Percentiles rank a stretch among this genome's conserved stretches.
phyloP scores from a whole-genome alignment of 148 eudicot genomes.

The Vaccinium corymbosum region DNA sequence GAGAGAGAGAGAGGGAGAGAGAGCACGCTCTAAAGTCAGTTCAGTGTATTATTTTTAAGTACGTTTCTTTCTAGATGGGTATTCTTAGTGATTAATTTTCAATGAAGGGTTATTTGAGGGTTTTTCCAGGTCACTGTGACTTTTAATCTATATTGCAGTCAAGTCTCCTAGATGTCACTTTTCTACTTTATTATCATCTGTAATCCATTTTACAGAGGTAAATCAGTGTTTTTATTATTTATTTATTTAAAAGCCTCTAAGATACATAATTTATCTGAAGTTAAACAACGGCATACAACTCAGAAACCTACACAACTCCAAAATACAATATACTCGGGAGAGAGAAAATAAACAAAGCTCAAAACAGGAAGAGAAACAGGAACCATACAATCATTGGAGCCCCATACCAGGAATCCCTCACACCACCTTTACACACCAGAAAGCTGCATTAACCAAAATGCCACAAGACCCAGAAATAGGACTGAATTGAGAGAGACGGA shows the following conservation, averaged over 20 bases:
- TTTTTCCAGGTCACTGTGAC: background rate
- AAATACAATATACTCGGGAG: background rate
- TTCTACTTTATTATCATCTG: background rate
- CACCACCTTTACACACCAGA: conserved; percentile 11
- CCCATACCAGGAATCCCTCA: background rate
- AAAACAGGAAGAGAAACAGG: background rate
- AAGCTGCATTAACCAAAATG: conserved; percentile 29
- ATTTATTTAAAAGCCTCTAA: background rate
- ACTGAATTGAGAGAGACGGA: conserved; percentile 21
- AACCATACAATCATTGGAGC: conserved; percentile 17
- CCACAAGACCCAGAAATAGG: conserved; percentile 20
- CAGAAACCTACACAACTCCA: background rate
- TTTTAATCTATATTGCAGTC: background rate
- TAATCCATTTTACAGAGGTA: background rate
- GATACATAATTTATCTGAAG: background rate
- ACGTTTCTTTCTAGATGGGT: background rate
- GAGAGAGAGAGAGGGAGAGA: too few relatives aligned
- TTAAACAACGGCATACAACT: background rate
- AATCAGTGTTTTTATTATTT: background rate
- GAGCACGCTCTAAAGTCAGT: background rate
- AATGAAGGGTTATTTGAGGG: background rate
- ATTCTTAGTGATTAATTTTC: too few relatives aligned
- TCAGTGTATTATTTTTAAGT: too few relatives aligned
- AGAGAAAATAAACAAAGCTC: background rate
- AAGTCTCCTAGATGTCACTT: background rate